Evolutionary conservation across 306 rosid species (phyloP).

Genomic region (Erythrophleum fordii): DNA sequence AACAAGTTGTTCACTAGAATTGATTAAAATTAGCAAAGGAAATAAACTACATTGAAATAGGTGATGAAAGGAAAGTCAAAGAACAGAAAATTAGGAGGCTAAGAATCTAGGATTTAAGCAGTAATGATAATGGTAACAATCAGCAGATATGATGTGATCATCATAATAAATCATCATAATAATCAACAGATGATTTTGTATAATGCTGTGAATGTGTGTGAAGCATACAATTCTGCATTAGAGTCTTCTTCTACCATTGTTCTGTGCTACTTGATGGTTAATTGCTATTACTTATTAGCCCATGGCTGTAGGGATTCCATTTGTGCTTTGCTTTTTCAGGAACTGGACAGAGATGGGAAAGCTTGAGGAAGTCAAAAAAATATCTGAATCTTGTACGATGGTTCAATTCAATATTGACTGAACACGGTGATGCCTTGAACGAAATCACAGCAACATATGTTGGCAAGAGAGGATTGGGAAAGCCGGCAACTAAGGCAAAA

Average conservation of each 20-base stretch:
- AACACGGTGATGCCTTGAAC: constrained; percentile 56
- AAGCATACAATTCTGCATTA: neutral
- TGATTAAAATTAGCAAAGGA: no score
- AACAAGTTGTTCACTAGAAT: no score
- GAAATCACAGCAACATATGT: constrained; percentile 60
- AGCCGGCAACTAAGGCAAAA: constrained; percentile 54
- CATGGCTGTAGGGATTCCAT: neutral
- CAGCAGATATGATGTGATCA: no score
- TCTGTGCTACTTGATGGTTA: constrained; percentile 4
- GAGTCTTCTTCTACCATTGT: constrained; percentile 12
- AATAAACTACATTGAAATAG: no score
- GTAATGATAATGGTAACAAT: no score
- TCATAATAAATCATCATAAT: no score
- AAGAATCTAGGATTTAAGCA: no score
- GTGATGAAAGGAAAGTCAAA: no score
- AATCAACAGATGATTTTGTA: no score
- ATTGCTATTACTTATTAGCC: constrained; percentile 20
- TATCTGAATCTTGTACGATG: constrained; percentile 79
- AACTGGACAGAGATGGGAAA: constrained; percentile 90
- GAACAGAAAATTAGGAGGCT: no score
- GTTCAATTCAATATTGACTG: constrained; percentile 72
- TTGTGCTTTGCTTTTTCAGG: constrained; percentile 49
- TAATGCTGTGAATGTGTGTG: neutral
- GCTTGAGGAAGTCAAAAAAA: constrained; percentile 89
- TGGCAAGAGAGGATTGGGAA: constrained; percentile 67